These are phyloP conservation scores for Nakazawaea wickerhamii DNA, from an alignment of 805 yeast genomes.

Conservation along the genomic window DNA sequence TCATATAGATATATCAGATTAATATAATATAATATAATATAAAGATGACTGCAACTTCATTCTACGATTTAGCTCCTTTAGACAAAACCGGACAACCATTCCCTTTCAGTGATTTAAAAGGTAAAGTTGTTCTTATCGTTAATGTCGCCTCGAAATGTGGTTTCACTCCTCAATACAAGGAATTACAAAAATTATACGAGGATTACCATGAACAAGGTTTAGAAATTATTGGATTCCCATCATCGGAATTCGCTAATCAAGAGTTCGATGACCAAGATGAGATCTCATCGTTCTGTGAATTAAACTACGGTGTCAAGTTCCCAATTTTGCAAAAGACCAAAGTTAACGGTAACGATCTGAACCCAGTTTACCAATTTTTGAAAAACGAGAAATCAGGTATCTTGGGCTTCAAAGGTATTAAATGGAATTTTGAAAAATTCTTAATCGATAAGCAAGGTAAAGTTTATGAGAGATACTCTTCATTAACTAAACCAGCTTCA, in stretches of 20 bases:
- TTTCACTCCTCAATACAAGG: conserved; percentile 71
- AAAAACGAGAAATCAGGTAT: conserved; percentile 55
- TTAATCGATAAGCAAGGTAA: conserved; percentile 48
- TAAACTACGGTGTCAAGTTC: conserved; percentile 88
- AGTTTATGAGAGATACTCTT: conserved; percentile 49
- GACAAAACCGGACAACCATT: conserved; percentile 56
- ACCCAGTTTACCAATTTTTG: conserved; percentile 75
- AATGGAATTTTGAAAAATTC: conserved; percentile 62
- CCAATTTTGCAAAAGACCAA: conserved; percentile 83
- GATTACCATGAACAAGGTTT: conserved; percentile 61
- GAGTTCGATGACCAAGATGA: conserved; percentile 69
- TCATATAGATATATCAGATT: too few species aligned
- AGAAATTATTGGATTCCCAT: conserved; percentile 77
- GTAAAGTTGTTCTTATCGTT: conserved; percentile 80
- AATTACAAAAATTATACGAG: conserved; percentile 61
- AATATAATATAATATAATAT: not conserved
- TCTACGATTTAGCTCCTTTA: conserved; percentile 63
- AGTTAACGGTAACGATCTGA: conserved; percentile 80
- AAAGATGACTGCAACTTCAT: conserved; percentile 37
- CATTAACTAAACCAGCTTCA: conserved; percentile 58
- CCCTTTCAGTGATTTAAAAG: conserved; percentile 57
- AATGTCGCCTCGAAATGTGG: conserved; percentile 87
- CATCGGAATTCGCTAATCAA: conserved; percentile 83
- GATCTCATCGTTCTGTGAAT: conserved; percentile 64
- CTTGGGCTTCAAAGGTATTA: conserved; percentile 64